Evolutionary conservation across 345 rosid genomes (phyloP).

Genomic region (Anacardium occidentale): DNA sequence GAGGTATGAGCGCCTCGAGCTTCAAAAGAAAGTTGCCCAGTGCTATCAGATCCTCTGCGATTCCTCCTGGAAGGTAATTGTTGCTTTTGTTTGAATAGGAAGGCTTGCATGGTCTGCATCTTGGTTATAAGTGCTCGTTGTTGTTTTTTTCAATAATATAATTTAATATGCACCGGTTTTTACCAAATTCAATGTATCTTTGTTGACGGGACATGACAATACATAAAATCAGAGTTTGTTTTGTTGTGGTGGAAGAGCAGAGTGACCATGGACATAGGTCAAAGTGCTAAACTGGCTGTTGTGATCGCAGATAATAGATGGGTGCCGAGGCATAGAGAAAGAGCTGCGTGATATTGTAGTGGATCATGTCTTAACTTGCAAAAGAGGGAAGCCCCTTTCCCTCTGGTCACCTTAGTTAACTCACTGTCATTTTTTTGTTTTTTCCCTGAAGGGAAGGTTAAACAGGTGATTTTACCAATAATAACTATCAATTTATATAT

Average conservation of each 20-base stretch:
- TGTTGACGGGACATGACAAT: no score
- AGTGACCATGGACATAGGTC: neutral
- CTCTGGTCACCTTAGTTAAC: constrained; percentile 29
- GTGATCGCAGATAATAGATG: constrained; percentile 56
- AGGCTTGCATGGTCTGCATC: neutral
- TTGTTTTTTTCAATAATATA: no score
- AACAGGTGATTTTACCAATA: no score
- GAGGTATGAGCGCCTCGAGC: constrained; percentile 82
- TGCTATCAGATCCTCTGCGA: constrained; percentile 57
- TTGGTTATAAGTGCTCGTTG: neutral
- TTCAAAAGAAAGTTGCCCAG: constrained; percentile 71
- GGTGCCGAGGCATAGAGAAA: constrained; percentile 50
- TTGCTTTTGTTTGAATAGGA: neutral
- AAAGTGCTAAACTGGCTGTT: neutral
- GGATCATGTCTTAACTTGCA: constrained; percentile 37
- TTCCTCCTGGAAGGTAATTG: constrained; percentile 77
- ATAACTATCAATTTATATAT: no score
- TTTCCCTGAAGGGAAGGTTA: no score
- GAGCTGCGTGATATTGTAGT: constrained; percentile 34
- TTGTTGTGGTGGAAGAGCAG: no score
- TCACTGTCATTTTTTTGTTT: no score
- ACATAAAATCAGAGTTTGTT: no score
- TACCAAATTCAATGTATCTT: no score
- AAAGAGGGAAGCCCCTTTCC: constrained; percentile 42
- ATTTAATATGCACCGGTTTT: neutral